Percentiles rank a stretch among this genome's conserved stretches.
These are phyloP conservation scores for Penicillium sp. DNA, from an alignment of 2,329 filamentous ascomycete genomes.

Conservation along the genomic window DNA sequence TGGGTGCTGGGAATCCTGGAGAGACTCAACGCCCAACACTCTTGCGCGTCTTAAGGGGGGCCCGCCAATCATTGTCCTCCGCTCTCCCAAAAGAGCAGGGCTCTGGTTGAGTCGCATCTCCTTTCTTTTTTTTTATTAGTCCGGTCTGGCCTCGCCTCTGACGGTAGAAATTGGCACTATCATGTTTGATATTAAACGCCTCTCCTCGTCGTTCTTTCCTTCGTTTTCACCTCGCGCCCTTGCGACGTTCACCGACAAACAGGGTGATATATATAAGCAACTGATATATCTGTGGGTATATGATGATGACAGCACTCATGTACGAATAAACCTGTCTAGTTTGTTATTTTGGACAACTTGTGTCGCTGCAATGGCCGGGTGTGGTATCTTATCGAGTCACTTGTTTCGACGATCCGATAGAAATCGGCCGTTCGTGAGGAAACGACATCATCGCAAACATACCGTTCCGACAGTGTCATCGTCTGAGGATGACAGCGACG, in stretches of 20 bases:
- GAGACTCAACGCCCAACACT: neutral
- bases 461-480: constrained; percentile 29
- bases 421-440: constrained; percentile 15
- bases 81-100: constrained; percentile 2
- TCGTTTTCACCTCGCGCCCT: neutral
- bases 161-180: neutral
- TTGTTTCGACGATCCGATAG: constrained; percentile 22
- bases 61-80: constrained; percentile 5
- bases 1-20: constrained; percentile 10
- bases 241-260: neutral
- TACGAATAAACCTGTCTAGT: constrained; percentile 26
- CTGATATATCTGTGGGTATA: constrained; percentile 11
- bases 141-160: constrained; percentile 1
- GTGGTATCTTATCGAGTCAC: constrained; percentile 28
- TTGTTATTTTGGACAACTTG: constrained; percentile 30
- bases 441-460: constrained; percentile 22
- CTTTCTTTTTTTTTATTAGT: neutral
- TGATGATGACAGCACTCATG: constrained; percentile 23
- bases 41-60: neutral
- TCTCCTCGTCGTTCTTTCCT: constrained; percentile 7
- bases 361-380: constrained; percentile 34
- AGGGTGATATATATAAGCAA: constrained; percentile 2
- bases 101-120: neutral
- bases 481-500: constrained; percentile 34
- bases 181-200: constrained; percentile 7